Percentiles rank a stretch among this genome's conserved stretches.
These are phyloP conservation scores for Fusarium buxicola DNA, from an alignment of 2,329 filamentous ascomycete genomes.

Conservation along the genomic window DNA sequence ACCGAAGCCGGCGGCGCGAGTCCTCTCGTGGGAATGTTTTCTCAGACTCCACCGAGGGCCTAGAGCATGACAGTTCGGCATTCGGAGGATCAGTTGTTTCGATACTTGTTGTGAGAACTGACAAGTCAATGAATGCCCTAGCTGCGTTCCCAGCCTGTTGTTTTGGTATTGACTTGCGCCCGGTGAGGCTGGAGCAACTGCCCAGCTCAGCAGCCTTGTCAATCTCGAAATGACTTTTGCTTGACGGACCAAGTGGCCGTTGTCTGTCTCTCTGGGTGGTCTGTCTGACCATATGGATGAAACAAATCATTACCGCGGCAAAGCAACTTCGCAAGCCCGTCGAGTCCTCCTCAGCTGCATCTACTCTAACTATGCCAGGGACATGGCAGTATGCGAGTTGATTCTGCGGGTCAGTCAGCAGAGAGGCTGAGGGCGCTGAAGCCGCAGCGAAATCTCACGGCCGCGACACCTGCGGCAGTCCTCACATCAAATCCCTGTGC, in stretches of 20 bases:
- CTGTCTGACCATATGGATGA: slow-evolving; percentile 22
- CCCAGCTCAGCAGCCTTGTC: too few relatives aligned
- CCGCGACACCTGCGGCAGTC: slow-evolving; percentile 1
- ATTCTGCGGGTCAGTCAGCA: slow-evolving; percentile 12
- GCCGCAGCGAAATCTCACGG: slow-evolving; percentile 4
- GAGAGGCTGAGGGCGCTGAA: slow-evolving; percentile 6
- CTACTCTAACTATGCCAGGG: slow-evolving; percentile 1
- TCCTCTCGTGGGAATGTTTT: slow-evolving; percentile 10
- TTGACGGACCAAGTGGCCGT: slow-evolving; percentile 10
- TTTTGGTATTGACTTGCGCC: too few relatives aligned
- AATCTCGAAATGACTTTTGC: background rate
- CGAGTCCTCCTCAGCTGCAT: background rate
- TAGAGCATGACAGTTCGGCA: slow-evolving; percentile 6
- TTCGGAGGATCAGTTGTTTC: slow-evolving; percentile 12
- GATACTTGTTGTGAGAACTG: background rate
- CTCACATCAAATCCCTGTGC: slow-evolving; percentile 5
- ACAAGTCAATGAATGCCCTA: too few relatives aligned
- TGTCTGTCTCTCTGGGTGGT: slow-evolving; percentile 7
- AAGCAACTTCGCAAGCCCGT: slow-evolving; percentile 11
- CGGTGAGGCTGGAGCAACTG: background rate
- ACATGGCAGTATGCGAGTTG: slow-evolving; percentile 9
- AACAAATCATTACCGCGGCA: slow-evolving; percentile 21
- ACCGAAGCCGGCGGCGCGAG: slow-evolving; percentile 6
- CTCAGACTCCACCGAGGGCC: slow-evolving; percentile 9
- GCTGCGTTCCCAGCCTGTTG: background rate